Evolutionary conservation across 768 basidiomycete species (phyloP).

Genomic region (Mycena sanguinolenta): DNA sequence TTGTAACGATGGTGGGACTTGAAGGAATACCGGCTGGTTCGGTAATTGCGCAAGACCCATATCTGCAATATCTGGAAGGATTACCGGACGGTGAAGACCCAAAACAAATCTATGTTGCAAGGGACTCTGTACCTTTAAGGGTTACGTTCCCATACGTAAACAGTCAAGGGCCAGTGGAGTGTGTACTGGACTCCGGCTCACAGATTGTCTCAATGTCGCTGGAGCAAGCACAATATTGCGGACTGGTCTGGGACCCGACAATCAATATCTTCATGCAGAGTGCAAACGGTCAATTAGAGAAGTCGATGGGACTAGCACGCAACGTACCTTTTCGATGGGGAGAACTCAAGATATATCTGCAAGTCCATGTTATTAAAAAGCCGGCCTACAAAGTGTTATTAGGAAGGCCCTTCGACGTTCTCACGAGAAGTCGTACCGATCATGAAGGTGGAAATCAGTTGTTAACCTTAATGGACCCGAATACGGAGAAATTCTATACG

Average conservation of each 20-base stretch:
- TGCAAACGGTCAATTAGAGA: slow-evolving; percentile 40
- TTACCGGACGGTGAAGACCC: neutral
- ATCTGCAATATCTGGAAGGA: slow-evolving; percentile 8
- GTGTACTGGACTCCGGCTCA: slow-evolving; percentile 43
- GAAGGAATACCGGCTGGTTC: slow-evolving; percentile 9
- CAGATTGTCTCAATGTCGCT: slow-evolving; percentile 44
- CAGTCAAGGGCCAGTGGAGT: slow-evolving; percentile 33
- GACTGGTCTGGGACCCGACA: slow-evolving; percentile 36
- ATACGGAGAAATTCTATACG: slow-evolving; percentile 24
- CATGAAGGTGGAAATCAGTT: slow-evolving; percentile 34
- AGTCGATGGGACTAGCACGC: slow-evolving; percentile 42
- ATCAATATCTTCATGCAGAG: slow-evolving; percentile 43
- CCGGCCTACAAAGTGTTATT: slow-evolving; percentile 44
- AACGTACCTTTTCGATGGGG: slow-evolving; percentile 44
- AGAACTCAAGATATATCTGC: slow-evolving; percentile 39
- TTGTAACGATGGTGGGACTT: neutral
- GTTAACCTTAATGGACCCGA: slow-evolving; percentile 44
- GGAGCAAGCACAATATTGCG: slow-evolving; percentile 27
- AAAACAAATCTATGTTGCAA: slow-evolving; percentile 8
- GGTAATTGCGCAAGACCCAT: slow-evolving; percentile 12
- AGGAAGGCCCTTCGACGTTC: slow-evolving; percentile 46
- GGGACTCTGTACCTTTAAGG: neutral
- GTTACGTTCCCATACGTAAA: slow-evolving; percentile 30
- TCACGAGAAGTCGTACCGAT: slow-evolving; percentile 40
- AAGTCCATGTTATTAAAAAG: slow-evolving; percentile 43